A percentile compares a stretch with the other conserved stretches of the same genome.
Evolutionary conservation across 169 alveolate genomes (phyloP).

Genomic region (Plasmodium knowlesi): DNA sequence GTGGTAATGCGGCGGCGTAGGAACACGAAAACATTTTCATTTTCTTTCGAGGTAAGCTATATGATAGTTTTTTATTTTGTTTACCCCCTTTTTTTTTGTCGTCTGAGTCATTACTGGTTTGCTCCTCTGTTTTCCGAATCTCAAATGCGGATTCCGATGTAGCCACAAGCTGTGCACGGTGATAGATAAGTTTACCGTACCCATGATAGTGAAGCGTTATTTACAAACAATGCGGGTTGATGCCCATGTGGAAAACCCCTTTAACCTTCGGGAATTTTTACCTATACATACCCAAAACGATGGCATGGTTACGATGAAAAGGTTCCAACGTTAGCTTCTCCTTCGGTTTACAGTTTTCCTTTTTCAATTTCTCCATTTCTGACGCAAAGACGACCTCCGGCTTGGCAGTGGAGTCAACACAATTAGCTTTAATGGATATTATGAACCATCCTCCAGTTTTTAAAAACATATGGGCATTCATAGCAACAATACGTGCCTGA

Average conservation of each 20-base stretch:
- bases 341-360: constrained; percentile 95
- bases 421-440: constrained; percentile 97
- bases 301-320: constrained; percentile 98
- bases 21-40: neutral
- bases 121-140: neutral
- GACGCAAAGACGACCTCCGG: constrained; percentile 97
- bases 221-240: neutral
- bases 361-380: constrained; percentile 93
- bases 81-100: neutral
- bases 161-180: neutral
- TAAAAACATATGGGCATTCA: constrained; percentile 96
- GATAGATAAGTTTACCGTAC: neutral
- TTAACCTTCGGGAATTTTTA: constrained; percentile 32
- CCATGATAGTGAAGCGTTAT: neutral
- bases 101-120: neutral
- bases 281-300: constrained; percentile 97
- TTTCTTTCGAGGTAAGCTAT: neutral
- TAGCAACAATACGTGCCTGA: constrained; percentile 97
- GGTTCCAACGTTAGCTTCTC: constrained; percentile 98
- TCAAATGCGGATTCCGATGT: neutral
- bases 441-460: constrained; percentile 98
- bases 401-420: constrained; percentile 98
- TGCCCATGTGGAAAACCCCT: neutral
- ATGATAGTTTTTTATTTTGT: neutral
- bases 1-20: neutral